phyloP scores from a whole-genome alignment of 106 monocot species.

The Vanilla planifolia region DNA sequence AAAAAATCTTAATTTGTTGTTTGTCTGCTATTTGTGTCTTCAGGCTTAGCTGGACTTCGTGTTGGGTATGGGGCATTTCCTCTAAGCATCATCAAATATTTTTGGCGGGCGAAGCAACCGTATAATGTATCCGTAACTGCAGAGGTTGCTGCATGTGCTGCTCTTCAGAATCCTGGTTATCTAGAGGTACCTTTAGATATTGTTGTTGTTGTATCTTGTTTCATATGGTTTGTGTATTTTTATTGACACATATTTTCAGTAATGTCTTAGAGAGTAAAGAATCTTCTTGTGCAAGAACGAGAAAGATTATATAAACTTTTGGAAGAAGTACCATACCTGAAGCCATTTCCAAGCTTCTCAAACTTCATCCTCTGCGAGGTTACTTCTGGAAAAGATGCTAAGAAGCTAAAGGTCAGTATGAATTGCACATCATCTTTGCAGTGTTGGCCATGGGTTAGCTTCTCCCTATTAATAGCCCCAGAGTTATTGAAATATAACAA shows the following conservation, averaged over 20 bases:
- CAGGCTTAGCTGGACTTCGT: conserved; percentile 97
- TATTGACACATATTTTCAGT: neutral
- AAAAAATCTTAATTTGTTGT: neutral
- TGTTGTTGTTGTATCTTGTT: neutral
- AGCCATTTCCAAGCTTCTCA: conserved; percentile 86
- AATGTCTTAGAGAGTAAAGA: conserved; percentile 69
- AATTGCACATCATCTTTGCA: neutral
- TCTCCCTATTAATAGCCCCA: neutral
- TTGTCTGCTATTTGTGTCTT: neutral
- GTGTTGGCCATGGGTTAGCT: no score
- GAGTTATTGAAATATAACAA: neutral
- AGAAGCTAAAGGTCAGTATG: conserved; percentile 70
- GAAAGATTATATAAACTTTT: conserved; percentile 76
- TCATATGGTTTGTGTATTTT: neutral
- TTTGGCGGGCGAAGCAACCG: conserved; percentile 99
- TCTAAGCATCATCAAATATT: conserved; percentile 84
- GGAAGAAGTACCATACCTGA: conserved; percentile 68
- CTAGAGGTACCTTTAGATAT: conserved; percentile 53
- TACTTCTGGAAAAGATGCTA: conserved; percentile 84
- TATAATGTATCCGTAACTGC: conserved; percentile 99
- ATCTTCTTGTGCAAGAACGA: conserved; percentile 82
- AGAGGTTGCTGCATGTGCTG: conserved; percentile 89
- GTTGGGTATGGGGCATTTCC: conserved; percentile 99
- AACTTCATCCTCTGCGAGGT: conserved; percentile 99
- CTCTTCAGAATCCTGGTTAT: conserved; percentile 70